Conservation (phyloP, 768 basidiomycete genomes). For the Podaxis mareebaensis region DNA sequence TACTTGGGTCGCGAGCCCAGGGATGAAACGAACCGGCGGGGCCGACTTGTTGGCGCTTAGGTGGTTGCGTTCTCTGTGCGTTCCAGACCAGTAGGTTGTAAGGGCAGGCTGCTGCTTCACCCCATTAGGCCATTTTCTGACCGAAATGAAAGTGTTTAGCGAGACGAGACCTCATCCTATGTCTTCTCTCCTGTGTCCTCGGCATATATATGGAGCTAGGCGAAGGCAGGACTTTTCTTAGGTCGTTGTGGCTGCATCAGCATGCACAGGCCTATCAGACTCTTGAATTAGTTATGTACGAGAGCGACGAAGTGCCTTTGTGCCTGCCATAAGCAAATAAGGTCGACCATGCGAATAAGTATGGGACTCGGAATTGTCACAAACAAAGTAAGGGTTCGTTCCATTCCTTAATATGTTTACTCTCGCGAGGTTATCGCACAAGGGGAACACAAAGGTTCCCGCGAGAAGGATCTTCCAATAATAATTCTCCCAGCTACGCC, state of each 20-base stretch:
- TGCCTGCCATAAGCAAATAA: not conserved
- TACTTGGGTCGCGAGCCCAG: no score
- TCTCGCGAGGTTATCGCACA: constrained; percentile 2
- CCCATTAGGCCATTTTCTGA: not conserved
- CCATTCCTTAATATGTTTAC: not conserved
- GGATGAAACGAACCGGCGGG: no score
- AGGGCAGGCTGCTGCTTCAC: not conserved
- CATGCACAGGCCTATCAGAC: not conserved
- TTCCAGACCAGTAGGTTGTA: no score
- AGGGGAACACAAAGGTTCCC: not conserved
- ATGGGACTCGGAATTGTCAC: not conserved
- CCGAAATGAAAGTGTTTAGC: not conserved
- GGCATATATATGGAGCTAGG: not conserved
- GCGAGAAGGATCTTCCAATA: not conserved
- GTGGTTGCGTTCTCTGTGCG: no score
- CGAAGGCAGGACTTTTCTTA: not conserved
- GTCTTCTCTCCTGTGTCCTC: not conserved
- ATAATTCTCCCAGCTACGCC: not conserved
- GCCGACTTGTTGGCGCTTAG: no score
- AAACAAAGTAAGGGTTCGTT: not conserved
- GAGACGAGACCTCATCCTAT: not conserved
- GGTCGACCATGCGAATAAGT: not conserved
- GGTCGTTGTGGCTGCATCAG: not conserved
- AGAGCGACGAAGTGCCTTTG: not conserved
- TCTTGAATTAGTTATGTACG: not conserved